phyloP scores from a whole-genome alignment of 1,139 yeast species.

The Yamadazyma siamensis region DNA sequence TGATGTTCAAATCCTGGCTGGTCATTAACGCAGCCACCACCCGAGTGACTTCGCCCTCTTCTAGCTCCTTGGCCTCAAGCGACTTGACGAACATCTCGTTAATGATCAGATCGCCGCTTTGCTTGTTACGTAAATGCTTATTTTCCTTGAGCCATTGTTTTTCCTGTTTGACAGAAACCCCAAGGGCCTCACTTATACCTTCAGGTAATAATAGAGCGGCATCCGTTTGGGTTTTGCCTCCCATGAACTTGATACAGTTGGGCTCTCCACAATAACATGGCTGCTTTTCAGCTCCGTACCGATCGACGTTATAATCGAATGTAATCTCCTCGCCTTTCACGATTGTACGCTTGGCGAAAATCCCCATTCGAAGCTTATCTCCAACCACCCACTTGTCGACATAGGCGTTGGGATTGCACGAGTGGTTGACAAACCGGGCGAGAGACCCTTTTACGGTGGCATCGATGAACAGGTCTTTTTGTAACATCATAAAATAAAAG shows the following conservation, averaged over 20 bases:
- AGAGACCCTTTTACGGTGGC: slow-evolving; percentile 87
- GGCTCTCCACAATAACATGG: slow-evolving; percentile 93
- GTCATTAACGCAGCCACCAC: slow-evolving; percentile 83
- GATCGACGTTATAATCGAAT: slow-evolving; percentile 92
- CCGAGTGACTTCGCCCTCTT: slow-evolving; percentile 63
- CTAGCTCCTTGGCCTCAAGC: slow-evolving; percentile 52
- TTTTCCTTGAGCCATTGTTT: slow-evolving; percentile 64
- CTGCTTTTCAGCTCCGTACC: slow-evolving; percentile 94
- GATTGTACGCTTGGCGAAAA: slow-evolving; percentile 78
- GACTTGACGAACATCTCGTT: slow-evolving; percentile 64
- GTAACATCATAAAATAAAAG: slow-evolving; percentile 96
- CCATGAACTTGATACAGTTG: slow-evolving; percentile 88
- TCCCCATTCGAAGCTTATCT: slow-evolving; percentile 88
- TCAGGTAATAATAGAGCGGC: slow-evolving; percentile 83
- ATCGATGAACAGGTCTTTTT: slow-evolving; percentile 88
- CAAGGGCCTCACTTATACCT: slow-evolving; percentile 79
- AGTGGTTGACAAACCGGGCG: slow-evolving; percentile 91
- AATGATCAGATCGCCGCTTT: slow-evolving; percentile 58
- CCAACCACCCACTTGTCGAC: slow-evolving; percentile 98
- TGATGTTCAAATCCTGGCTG: slow-evolving; percentile 65
- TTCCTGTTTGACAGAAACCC: slow-evolving; percentile 61
- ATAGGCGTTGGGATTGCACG: slow-evolving; percentile 90
- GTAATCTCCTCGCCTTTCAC: slow-evolving; percentile 86
- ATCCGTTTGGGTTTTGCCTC: slow-evolving; percentile 95
- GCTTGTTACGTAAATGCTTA: slow-evolving; percentile 42